Conservation (phyloP, 495 filamentous ascomycete genomes). For the Penicillium egyptiacum region DNA sequence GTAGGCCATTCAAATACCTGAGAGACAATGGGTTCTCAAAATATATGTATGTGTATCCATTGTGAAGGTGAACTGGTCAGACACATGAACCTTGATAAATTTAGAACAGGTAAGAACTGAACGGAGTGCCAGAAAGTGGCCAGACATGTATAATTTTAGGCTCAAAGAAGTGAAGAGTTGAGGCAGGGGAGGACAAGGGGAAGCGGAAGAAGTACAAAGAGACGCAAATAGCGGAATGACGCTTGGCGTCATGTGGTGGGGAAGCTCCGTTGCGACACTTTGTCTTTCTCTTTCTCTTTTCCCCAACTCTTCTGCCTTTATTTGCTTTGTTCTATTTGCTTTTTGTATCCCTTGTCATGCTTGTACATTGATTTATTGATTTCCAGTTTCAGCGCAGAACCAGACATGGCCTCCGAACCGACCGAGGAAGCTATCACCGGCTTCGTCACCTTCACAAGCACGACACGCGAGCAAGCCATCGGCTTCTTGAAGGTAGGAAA, state of each 20-base stretch:
- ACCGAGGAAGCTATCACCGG: conserved; percentile 46
- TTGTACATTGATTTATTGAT: conserved; percentile 4
- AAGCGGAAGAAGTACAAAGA: not conserved
- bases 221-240: conserved; percentile 16
- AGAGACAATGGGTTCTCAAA: conserved; percentile 2
- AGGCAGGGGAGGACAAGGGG: not conserved
- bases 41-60: conserved; percentile 1
- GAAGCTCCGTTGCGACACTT: conserved; percentile 29
- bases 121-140: not conserved
- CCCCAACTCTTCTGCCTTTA: not conserved
- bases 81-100: not conserved
- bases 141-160: not conserved
- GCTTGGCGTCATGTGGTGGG: conserved; percentile 45
- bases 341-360: conserved; percentile 8
- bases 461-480: conserved; percentile 47
- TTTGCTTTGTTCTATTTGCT: conserved; percentile 8
- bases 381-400: not conserved
- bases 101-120: not conserved
- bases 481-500: conserved; percentile 45
- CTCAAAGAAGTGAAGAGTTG: not conserved
- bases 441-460: conserved; percentile 49
- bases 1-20: not conserved
- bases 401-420: conserved; percentile 44
- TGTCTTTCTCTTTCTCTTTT: not conserved
- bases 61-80: not conserved